A percentile compares a stretch with the other conserved stretches of the same genome.
phyloP scores from a whole-genome alignment of 129 eudicot genomes.

The Flaveria trinervia region DNA sequence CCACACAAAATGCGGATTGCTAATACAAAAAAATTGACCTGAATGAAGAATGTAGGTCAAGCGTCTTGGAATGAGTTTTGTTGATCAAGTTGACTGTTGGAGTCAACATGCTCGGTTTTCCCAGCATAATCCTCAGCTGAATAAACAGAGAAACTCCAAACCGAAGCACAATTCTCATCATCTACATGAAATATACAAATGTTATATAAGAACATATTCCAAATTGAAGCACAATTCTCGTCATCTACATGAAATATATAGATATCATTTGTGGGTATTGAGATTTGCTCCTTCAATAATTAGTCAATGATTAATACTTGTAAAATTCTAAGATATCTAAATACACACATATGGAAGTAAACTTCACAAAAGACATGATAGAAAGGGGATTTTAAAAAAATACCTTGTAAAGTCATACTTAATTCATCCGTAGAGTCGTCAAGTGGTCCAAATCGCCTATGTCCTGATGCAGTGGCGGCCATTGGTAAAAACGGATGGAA shows the following conservation, averaged over 20 bases:
- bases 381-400: background rate
- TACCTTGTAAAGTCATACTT: slow-evolving; percentile 40
- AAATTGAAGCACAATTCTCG: slow-evolving; percentile 78
- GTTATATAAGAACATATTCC: slow-evolving; percentile 42
- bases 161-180: slow-evolving; percentile 79
- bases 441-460: slow-evolving; percentile 64
- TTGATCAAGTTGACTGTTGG: slow-evolving; percentile 31
- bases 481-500: slow-evolving; percentile 95
- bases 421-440: slow-evolving; percentile 57
- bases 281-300: background rate
- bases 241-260: slow-evolving; percentile 46
- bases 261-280: background rate
- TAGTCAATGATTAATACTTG: background rate
- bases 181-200: slow-evolving; percentile 38
- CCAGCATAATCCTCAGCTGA: slow-evolving; percentile 48
- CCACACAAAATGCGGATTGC: background rate
- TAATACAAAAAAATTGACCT: slow-evolving; percentile 8
- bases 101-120: slow-evolving; percentile 30
- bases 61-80: slow-evolving; percentile 15
- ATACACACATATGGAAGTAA: too few relatives aligned
- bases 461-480: slow-evolving; percentile 95
- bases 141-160: slow-evolving; percentile 75
- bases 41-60: slow-evolving; percentile 18
- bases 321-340: too few relatives aligned
- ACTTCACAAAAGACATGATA: background rate